Evolutionary conservation across 345 rosid species (phyloP).

Genomic region (Noccaea bulbosa): DNA sequence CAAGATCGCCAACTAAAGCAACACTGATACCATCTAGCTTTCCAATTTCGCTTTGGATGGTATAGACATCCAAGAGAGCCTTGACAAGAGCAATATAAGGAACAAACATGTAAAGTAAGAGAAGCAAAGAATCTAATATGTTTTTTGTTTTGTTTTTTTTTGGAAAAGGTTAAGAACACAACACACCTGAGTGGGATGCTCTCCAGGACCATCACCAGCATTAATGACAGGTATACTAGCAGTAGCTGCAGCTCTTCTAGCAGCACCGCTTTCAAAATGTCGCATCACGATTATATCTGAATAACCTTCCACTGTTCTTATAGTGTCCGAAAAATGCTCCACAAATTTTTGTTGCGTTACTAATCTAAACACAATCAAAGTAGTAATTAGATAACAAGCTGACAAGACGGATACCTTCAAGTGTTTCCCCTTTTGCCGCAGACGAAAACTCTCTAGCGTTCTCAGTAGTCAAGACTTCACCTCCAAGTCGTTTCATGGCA

Average conservation of each 20-base stretch:
- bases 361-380: constrained; percentile 6
- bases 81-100: constrained; percentile 33
- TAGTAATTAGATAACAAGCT: constrained; percentile 13
- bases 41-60: constrained; percentile 86
- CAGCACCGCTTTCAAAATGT: constrained; percentile 97
- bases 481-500: constrained; percentile 94
- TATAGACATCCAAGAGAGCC: constrained; percentile 94
- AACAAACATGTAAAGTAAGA: not conserved
- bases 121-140: not conserved
- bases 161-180: not conserved
- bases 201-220: constrained; percentile 99
- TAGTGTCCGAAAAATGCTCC: constrained; percentile 60
- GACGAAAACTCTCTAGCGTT: constrained; percentile 95
- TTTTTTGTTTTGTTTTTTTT: too few species aligned
- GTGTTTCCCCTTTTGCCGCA: constrained; percentile 98
- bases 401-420: constrained; percentile 62
- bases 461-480: constrained; percentile 95
- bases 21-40: constrained; percentile 86
- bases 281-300: constrained; percentile 93
- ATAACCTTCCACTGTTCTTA: constrained; percentile 94
- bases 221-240: constrained; percentile 86
- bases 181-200: constrained; percentile 92
- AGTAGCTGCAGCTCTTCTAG: constrained; percentile 83
- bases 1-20: constrained; percentile 96
- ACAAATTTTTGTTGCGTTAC: not conserved